Base-by-base conservation (phyloP, 1,139 yeast species). In the Suhomyces atakaporum region DNA sequence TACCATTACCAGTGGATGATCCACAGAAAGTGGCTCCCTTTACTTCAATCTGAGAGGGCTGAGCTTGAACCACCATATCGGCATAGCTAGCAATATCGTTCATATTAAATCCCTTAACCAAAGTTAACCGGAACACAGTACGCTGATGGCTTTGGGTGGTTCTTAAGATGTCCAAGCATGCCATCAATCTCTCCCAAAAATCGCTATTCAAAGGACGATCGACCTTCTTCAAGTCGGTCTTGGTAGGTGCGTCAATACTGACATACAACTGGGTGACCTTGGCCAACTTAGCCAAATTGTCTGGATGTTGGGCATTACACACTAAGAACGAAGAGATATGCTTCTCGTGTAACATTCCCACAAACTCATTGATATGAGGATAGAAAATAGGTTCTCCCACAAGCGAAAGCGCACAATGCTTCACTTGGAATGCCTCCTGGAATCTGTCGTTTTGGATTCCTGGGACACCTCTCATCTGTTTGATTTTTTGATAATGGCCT, bases 21-120 rank as follows among this genome's bases (percentile, higher is more conserved):
- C 96, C 96, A 63, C 96, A 88, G 63, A 85, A 89, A 0, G 96
- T 89, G 9, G 95, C 96, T 38, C 97, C 97, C 62, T 89, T 89
- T 42, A 89, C 84, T 62, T 89, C 97, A 44, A 89, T 85, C 52
- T 89, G 86, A 27, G 95, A 81, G 2, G 97, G 97, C 44, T 69
- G 66, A 4, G 92, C 97, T 43, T 81, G 73, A 40, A 75, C 83
- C 18, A 89, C 95, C 72, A 90, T 73, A 53, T 88, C 95, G 1
- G 96, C 96, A 57, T 89, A 89, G n/a, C 94, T 86, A 25, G 73
- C 73, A 24, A 84, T 77, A 46, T 88, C 95, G 34, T 72, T 77
- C 83, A 86, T 85, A 53, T 89, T 89, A 67, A 89, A 89, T 3
- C 96, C 96, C 58, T 90, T 89, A 25, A 89, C 97, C 43, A 89